Base-by-base conservation (phyloP, 768 basidiomycete genomes). In the Lactarius sp. region DNA sequence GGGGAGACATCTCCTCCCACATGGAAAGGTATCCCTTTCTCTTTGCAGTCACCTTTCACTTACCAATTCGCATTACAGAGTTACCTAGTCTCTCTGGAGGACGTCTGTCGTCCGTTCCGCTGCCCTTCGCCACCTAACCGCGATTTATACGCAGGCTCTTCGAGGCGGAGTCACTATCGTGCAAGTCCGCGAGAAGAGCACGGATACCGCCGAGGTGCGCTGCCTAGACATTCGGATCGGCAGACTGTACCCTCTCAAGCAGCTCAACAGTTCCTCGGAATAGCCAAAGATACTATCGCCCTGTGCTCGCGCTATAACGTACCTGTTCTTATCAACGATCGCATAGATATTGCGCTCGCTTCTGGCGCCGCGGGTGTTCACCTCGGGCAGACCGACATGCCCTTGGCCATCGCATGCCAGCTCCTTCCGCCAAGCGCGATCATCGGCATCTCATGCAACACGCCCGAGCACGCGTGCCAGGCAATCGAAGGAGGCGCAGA, bases 111-210 rank as follows among this genome's bases (percentile, higher is more conserved):
- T 33, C 44, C 3, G 20, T 16, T n/a, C 31, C 18, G 2, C 14
- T 20, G 14, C 6, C 1, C 10, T 9, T 55, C 37, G 52, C 31
- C 4, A 1, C 16, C 52, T 56, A 20, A 56, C 41, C 3, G 22
- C 14, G 6, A 37, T 49, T 9, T 64, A 20, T 56, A 58, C 46
- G 27, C 60, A 94, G 92, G 80, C 93, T 2, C 77, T 96, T 16
- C 77, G 84, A 71, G 94, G 94, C 10, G 94, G 94, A 2, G 93
- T 96, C 1, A 94, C 92, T 1, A 71, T 95, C 52, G 92, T 97
- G 5, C 95, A 97, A 74, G 79, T 96, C 18, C 81, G 94, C 42
- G 95, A 98, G 74, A 98, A 98, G 74, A 74, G 83, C 12, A 75
- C 81, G 0, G 92, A 94, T 65, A 95, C 93, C 0, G 81, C 81